A percentile compares a stretch with the other conserved stretches of the same genome.
Conservation (phyloP, 345 rosid genomes). For the Mercurialis annua region DNA sequence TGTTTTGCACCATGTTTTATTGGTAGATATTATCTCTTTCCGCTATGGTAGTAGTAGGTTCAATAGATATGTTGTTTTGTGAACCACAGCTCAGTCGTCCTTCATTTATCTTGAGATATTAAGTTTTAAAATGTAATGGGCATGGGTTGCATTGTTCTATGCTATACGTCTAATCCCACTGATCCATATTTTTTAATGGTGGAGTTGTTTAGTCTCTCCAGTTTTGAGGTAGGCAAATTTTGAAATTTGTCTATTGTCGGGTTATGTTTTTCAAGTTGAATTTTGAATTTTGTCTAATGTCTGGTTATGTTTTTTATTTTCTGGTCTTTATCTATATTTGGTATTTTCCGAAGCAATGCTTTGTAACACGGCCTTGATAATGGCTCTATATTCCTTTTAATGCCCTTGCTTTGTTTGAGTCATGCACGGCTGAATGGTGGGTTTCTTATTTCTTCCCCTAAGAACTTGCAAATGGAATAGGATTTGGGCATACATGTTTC, state of each 20-base stretch:
- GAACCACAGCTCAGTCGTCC: background rate
- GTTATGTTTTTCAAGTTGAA: constrained; percentile 1
- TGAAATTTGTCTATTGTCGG: background rate
- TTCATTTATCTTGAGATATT: background rate
- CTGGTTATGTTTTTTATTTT: background rate
- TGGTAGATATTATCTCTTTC: background rate
- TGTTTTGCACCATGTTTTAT: background rate
- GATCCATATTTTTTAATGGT: background rate
- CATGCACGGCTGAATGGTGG: background rate
- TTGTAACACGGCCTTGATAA: background rate
- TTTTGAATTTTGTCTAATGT: background rate
- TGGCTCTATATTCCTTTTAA: background rate
- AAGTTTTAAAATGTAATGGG: background rate
- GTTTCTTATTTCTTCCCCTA: background rate
- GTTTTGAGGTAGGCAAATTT: background rate
- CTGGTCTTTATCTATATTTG: background rate
- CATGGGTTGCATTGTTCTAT: background rate
- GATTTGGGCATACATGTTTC: background rate
- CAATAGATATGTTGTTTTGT: background rate
- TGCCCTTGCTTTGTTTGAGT: background rate
- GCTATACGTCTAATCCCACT: background rate
- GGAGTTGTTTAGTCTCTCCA: background rate
- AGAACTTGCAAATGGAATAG: background rate
- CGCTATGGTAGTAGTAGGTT: background rate
- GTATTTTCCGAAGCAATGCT: background rate